Evolutionary conservation across 2,329 filamentous ascomycete species (phyloP), one percentile per base, ranked within the genome.

Genomic region (Trichoderma polysporum): DNA sequence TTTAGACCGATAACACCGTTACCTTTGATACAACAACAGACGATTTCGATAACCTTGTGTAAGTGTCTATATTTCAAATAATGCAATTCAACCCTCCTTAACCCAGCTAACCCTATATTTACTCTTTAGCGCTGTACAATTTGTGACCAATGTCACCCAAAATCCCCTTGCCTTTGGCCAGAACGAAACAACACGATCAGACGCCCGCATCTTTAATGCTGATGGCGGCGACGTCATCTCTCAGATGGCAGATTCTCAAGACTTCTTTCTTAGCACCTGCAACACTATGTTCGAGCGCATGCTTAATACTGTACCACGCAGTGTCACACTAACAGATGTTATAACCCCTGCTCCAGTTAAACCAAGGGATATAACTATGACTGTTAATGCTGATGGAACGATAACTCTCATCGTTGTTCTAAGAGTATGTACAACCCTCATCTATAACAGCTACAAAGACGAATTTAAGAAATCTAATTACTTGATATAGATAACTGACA

Each of bases 151-250:
- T 41, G 13, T 53, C 3, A 19, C 47, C 22, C 59, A 53, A 17
- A 62, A 62, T 8, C 59, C 59, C 22, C 59, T 62, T 31, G 47
- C 59, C 0, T 62, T 62, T 41, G 59, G 59, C 3, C 59, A 52
- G 31, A 62, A 53, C n/a, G 47, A 62, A 62, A 62, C 59, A 53
- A 62, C 59, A 2, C 33, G 47, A 22, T 62, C 59, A 17, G 59
- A 62, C 10, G 53, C 53, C 7, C 59, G 59, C 10, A 62, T 62
- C 17, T 62, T 62, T 15, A 62, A 62, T 33, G 59, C 59, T 10
- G 59, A 62, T 22, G 59, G 59, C 12, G 59, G 59, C 3, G 27
- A 39, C 7, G 39, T 53, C 17, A 62, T 62, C 25, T 62, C 59
- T 17, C 59, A 41, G 9, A 53, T 62, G 25, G 59, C 59, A 4